These are phyloP conservation scores for Bremia lactucae DNA, from an alignment of 352 stramenopile species.

Conservation along the genomic window DNA sequence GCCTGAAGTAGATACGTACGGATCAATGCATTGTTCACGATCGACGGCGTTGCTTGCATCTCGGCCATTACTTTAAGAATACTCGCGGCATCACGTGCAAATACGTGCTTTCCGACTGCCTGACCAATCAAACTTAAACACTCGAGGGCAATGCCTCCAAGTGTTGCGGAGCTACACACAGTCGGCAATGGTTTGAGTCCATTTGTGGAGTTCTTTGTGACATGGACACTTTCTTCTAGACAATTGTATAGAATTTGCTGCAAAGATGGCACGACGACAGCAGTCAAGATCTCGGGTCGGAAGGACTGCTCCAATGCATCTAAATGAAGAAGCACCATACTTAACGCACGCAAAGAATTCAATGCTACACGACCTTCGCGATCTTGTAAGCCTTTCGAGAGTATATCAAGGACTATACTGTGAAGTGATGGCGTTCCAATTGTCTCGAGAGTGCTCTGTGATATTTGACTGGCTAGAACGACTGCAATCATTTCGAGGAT, in stretches of 20 bases:
- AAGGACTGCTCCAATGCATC: conserved; percentile 45
- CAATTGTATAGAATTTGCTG: conserved; percentile 58
- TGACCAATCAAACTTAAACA: conserved; percentile 75
- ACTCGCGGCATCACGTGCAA: conserved; percentile 48
- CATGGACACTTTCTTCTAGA: conserved; percentile 41
- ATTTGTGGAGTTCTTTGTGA: conserved; percentile 8
- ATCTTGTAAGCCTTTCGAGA: conserved; percentile 42
- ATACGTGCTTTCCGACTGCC: conserved; percentile 65
- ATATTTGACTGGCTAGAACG: conserved; percentile 52
- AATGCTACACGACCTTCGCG: conserved; percentile 52
- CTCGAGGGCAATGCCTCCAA: conserved; percentile 79
- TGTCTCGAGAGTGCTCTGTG: conserved; percentile 20
- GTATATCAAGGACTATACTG: conserved; percentile 36
- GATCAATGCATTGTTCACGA: conserved; percentile 73
- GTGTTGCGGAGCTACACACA: conserved; percentile 50
- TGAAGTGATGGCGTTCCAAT: conserved; percentile 35
- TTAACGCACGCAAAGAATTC: conserved; percentile 54
- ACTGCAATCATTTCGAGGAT: conserved; percentile 77
- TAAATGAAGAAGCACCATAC: conserved; percentile 71
- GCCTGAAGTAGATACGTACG: conserved; percentile 76
- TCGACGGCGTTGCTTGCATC: conserved; percentile 73
- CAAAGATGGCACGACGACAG: conserved; percentile 57
- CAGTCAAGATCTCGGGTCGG: conserved; percentile 38
- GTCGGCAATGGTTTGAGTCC: conserved; percentile 18
- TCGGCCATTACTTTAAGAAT: conserved; percentile 81